These are phyloP conservation scores for Candida schatavii DNA, from an alignment of 805 yeast genomes.

Conservation along the genomic window DNA sequence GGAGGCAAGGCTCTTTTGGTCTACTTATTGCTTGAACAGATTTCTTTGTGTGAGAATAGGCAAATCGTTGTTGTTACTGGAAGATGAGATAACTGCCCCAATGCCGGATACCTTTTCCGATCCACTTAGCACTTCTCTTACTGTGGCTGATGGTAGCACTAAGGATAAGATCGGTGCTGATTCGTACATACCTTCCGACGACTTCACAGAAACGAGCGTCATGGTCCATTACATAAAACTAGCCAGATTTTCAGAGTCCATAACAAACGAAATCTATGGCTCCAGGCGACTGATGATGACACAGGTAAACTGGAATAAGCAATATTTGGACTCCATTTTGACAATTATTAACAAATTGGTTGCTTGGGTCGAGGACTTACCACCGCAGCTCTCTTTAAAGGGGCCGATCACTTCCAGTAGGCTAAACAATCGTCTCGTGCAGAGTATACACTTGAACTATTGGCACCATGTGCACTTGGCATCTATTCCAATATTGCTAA, in stretches of 20 bases:
- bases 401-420: conserved; percentile 10
- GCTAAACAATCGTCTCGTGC: conserved; percentile 17
- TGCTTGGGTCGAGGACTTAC: conserved; percentile 22
- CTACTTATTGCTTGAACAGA: conserved; percentile 24
- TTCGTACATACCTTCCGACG: conserved; percentile 6
- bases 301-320: conserved; percentile 15
- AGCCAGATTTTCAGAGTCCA: conserved; percentile 23
- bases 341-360: conserved; percentile 14
- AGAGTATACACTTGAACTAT: conserved; percentile 26
- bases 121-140: neutral
- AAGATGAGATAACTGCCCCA: conserved; percentile 17
- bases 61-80: conserved; percentile 19
- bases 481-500: conserved; percentile 22
- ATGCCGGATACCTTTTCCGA: neutral
- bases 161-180: neutral
- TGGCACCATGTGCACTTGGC: conserved; percentile 26
- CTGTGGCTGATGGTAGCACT: no score
- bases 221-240: conserved; percentile 20
- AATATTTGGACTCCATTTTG: conserved; percentile 14
- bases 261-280: conserved; percentile 20
- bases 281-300: conserved; percentile 13
- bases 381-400: conserved; percentile 15
- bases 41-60: conserved; percentile 23
- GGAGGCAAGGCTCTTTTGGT: conserved; percentile 21
- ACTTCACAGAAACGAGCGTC: conserved; percentile 12